A percentile compares a stretch with the other conserved stretches of the same genome.
Conservation (phyloP, 306 rosid species). For the Acacia confusa region DNA sequence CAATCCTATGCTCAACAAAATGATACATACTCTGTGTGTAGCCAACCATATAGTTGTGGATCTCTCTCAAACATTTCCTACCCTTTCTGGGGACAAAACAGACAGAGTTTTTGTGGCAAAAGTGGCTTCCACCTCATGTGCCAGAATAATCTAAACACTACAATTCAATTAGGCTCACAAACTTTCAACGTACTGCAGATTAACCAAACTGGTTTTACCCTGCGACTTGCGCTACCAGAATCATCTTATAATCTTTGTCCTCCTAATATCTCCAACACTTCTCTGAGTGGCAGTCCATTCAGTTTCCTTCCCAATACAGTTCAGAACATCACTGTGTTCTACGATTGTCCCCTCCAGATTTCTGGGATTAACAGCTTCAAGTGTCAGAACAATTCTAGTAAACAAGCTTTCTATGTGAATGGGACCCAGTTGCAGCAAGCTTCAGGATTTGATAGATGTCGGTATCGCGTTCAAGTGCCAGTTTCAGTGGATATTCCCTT, state of each 20-base stretch:
- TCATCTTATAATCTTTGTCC: neutral
- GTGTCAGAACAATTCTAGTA: slow-evolving; percentile 25
- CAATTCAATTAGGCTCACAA: slow-evolving; percentile 35
- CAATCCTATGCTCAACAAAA: slow-evolving; percentile 17
- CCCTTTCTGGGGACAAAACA: slow-evolving; percentile 45
- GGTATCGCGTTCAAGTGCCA: slow-evolving; percentile 28
- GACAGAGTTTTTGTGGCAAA: slow-evolving; percentile 36
- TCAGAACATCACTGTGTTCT: slow-evolving; percentile 36
- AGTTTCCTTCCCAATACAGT: neutral
- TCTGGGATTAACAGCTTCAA: slow-evolving; percentile 25
- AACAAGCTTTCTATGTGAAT: slow-evolving; percentile 33
- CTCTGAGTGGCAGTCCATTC: neutral
- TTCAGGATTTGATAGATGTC: slow-evolving; percentile 13
- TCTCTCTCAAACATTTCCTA: slow-evolving; percentile 32
- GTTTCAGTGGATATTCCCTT: slow-evolving; percentile 29
- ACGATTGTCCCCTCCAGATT: slow-evolving; percentile 30
- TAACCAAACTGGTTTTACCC: neutral
- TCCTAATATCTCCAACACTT: neutral
- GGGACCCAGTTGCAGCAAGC: slow-evolving; percentile 29
- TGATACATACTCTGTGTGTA: slow-evolving; percentile 21
- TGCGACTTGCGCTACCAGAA: neutral
- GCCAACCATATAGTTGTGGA: slow-evolving; percentile 43
- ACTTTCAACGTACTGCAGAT: slow-evolving; percentile 26
- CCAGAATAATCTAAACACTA: slow-evolving; percentile 15
- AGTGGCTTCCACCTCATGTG: slow-evolving; percentile 25